Percentiles rank a stretch among this genome's conserved stretches.
phyloP scores from a whole-genome alignment of 768 basidiomycete genomes.

The Phaffia tasmanica region DNA sequence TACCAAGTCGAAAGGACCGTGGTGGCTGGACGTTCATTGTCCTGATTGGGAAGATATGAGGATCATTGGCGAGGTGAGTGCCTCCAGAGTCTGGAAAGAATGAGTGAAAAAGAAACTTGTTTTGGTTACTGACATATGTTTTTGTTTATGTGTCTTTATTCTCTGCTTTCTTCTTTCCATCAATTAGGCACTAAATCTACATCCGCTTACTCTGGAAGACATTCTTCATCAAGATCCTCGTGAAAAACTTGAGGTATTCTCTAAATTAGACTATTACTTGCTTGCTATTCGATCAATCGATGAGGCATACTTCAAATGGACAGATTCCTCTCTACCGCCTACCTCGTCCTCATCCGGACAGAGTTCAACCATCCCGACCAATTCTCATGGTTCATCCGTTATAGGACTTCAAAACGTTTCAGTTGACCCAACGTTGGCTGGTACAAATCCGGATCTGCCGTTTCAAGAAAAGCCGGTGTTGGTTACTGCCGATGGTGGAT shows the following conservation, averaged over 20 bases:
- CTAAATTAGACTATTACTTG: conserved; percentile 83
- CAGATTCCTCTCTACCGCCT: conserved; percentile 26
- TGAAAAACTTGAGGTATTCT: conserved; percentile 81
- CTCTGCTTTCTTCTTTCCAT: not conserved
- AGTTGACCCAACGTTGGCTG: conserved; percentile 8
- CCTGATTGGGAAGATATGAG: conserved; percentile 82
- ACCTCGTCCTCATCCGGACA: not conserved
- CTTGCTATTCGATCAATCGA: conserved; percentile 76
- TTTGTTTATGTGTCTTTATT: not conserved
- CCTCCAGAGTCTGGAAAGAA: conserved; percentile 25
- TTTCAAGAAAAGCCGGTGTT: conserved; percentile 10
- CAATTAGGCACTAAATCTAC: conserved; percentile 63
- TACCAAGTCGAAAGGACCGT: conserved; percentile 42
- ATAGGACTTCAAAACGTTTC: not conserved
- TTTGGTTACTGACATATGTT: not conserved
- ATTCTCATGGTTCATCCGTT: not conserved
- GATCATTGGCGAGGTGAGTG: conserved; percentile 63
- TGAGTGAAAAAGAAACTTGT: not conserved
- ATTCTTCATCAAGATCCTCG: conserved; percentile 81
- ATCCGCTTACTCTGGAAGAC: conserved; percentile 87
- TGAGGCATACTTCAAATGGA: conserved; percentile 42
- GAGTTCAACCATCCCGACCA: not conserved
- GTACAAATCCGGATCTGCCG: conserved; percentile 16
- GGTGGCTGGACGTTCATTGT: conserved; percentile 84
- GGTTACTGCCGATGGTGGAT: not conserved